Conservation (phyloP, 768 basidiomycete species). For the Sarcomyxa edulis region DNA sequence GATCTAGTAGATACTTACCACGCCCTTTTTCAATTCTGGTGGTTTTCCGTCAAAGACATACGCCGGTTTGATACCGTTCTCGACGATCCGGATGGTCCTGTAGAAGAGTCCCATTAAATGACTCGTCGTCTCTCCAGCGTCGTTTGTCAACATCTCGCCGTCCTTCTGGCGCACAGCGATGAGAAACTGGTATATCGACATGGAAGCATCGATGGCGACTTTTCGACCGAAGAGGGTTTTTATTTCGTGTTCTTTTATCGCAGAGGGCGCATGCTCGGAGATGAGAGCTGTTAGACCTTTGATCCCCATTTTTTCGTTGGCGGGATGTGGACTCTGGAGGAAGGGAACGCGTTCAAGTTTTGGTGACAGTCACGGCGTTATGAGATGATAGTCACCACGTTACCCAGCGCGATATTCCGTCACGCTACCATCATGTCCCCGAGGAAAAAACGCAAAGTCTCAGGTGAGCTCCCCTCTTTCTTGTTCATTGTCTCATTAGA, state of each 20-base stretch:
- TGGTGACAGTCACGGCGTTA: too few relatives aligned
- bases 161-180: constrained; percentile 96
- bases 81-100: constrained; percentile 93
- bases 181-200: constrained; percentile 96
- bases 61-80: constrained; percentile 96
- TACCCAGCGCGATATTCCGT: too few relatives aligned
- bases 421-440: too few relatives aligned
- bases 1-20: constrained; percentile 53
- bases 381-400: too few relatives aligned
- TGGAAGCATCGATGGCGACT: constrained; percentile 97
- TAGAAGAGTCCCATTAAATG: constrained; percentile 99
- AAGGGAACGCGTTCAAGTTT: too few relatives aligned
- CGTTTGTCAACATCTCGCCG: constrained; percentile 94
- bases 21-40: constrained; percentile 93
- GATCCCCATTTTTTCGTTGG: constrained; percentile 68
- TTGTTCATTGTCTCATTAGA: background rate
- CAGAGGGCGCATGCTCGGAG: constrained; percentile 82
- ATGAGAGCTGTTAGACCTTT: constrained; percentile 91
- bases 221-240: constrained; percentile 97
- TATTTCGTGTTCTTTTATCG: constrained; percentile 87
- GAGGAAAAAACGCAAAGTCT: constrained; percentile 9
- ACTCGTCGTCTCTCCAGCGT: constrained; percentile 93
- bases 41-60: constrained; percentile 99
- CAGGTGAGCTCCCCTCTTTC: background rate
- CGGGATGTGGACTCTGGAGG: too few relatives aligned